Base-by-base conservation (phyloP, 768 basidiomycete species). In the Coprinellus micaceus region DNA sequence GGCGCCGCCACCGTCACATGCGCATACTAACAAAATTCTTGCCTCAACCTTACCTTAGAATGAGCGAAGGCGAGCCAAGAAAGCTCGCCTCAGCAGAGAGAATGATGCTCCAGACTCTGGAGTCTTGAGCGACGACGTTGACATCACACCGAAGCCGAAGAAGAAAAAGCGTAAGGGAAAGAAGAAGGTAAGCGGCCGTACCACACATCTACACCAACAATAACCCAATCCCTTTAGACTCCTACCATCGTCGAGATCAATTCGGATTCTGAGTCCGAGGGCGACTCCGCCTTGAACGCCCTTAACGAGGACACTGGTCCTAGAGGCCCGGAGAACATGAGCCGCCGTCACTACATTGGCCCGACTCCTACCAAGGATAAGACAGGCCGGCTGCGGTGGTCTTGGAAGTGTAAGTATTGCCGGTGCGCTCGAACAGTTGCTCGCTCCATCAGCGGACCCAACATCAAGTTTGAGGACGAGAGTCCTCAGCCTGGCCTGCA, bases 201-300 rank as follows among this genome's bases (percentile, higher is more conserved):
- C 13, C 15, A 21, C 19, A 43, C n/a, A 5, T 10, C 5, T 21
- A 43, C 6, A 17, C 19, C 7, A 6, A 13, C 33, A 33, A n/a
- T n/a, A n/a, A 37, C 36, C 36, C 36, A 9, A 37, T 9, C 17
- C 36, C 36, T 17, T 17, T 37, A 9, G 36, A 37, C 17, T 37
- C 17, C 19, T 10, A 19, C 39, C 17, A 4, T n/a, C n/a, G 17
- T 22, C 9, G 52, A 41, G 11, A 30, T 54, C 21, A 44, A 56
- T 26, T 55, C 57, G 12, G 52, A 36, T 44, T 44, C 50, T 36
- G 60, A 61, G 28, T 58, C 53, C 4, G 60, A 58, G 33, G 58
- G 52, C 3, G 26, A 56, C 24, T 26, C 33, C 7, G 58, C 58
- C 12, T 22, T 59, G 33, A 50, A 47, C n/a, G 13, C 12, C 17